Conservation (phyloP, 2,329 filamentous ascomycete genomes). For the Thielaviopsis punctulata region DNA sequence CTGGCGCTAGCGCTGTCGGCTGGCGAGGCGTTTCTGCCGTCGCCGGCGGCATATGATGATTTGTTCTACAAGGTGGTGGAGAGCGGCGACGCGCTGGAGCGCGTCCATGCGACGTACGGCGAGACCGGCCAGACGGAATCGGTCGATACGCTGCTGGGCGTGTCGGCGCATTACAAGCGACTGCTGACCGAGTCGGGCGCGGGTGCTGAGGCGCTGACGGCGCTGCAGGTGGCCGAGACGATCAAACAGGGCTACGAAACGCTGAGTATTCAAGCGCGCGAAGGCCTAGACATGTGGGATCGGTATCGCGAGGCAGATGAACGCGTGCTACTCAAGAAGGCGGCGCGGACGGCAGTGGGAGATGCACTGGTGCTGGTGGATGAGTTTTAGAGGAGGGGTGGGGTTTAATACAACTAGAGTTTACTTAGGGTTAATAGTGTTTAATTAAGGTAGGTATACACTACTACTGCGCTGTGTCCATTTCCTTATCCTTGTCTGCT, state of each 20-base stretch:
- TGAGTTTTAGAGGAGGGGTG: neutral
- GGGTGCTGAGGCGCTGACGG: slow-evolving; percentile 37
- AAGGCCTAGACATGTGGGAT: slow-evolving; percentile 74
- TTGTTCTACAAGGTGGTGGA: slow-evolving; percentile 98
- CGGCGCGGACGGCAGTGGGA: slow-evolving; percentile 58
- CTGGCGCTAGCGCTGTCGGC: slow-evolving; percentile 69
- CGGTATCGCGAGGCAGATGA: slow-evolving; percentile 75
- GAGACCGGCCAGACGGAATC: slow-evolving; percentile 46
- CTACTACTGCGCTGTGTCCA: no score
- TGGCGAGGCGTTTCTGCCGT: slow-evolving; percentile 81
- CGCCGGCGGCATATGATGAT: slow-evolving; percentile 78
- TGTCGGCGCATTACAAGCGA: slow-evolving; percentile 73
- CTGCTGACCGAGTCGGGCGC: slow-evolving; percentile 46
- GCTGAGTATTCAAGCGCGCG: slow-evolving; percentile 73
- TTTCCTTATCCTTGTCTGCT: no score
- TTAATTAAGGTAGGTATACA: no score
- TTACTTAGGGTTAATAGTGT: no score
- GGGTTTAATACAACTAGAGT: neutral
- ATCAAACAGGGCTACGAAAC: slow-evolving; percentile 97
- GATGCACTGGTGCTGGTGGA: slow-evolving; percentile 21
- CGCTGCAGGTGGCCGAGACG: slow-evolving; percentile 67
- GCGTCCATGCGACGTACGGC: slow-evolving; percentile 65
- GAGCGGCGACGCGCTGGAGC: slow-evolving; percentile 62
- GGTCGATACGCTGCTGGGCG: slow-evolving; percentile 69
- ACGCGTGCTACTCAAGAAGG: slow-evolving; percentile 70